Conservation (phyloP, 2,329 filamentous ascomycete species). For the Phialophora chinensis region DNA sequence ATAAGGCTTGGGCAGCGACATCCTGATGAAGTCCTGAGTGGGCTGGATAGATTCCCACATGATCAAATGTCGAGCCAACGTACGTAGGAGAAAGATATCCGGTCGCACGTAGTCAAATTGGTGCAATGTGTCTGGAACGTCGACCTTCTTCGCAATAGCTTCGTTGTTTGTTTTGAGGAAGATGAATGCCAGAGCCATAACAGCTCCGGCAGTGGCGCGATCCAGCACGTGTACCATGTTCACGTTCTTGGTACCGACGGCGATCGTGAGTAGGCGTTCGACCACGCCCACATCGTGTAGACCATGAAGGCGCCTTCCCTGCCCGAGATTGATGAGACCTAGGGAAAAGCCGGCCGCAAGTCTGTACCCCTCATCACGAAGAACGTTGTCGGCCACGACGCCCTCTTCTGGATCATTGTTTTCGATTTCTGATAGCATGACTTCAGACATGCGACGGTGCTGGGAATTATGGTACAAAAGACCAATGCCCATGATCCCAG, state of each 20-base stretch:
- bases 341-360: slow-evolving; percentile 91
- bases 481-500: slow-evolving; percentile 95
- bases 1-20: slow-evolving; percentile 74
- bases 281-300: slow-evolving; percentile 93
- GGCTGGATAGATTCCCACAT: slow-evolving; percentile 86
- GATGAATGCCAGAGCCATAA: slow-evolving; percentile 85
- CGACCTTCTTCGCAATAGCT: slow-evolving; percentile 85
- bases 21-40: slow-evolving; percentile 74
- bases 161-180: slow-evolving; percentile 97
- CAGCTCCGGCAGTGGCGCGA: slow-evolving; percentile 89
- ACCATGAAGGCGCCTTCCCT: slow-evolving; percentile 84
- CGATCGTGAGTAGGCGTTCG: slow-evolving; percentile 82
- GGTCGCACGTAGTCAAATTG: slow-evolving; percentile 97
- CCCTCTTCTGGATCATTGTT: slow-evolving; percentile 80
- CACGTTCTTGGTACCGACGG: slow-evolving; percentile 87
- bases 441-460: slow-evolving; percentile 97
- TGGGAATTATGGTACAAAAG: slow-evolving; percentile 93
- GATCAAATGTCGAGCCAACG: slow-evolving; percentile 86
- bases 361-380: slow-evolving; percentile 95
- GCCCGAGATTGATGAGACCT: slow-evolving; percentile 92
- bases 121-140: slow-evolving; percentile 85
- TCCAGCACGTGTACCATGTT: slow-evolving; percentile 92
- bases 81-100: slow-evolving; percentile 88
- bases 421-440: slow-evolving; percentile 97
- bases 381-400: slow-evolving; percentile 69